These are phyloP conservation scores for Phialemoniopsis sp. DNA, from an alignment of 2,329 filamentous ascomycete genomes.

Conservation along the genomic window DNA sequence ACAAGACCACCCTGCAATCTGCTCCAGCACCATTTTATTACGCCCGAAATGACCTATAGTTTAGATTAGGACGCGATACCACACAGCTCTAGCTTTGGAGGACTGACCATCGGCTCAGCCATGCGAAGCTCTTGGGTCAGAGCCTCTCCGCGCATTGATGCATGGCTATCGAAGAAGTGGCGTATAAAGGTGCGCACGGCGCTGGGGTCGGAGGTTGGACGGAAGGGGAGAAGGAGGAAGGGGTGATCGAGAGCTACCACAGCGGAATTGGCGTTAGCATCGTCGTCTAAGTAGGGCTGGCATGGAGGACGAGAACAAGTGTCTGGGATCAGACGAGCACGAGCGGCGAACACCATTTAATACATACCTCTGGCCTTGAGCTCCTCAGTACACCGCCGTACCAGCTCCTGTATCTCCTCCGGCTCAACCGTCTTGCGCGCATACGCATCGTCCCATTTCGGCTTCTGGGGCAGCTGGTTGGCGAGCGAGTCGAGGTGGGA, in stretches of 20 bases:
- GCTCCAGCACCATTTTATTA: slow-evolving; percentile 98
- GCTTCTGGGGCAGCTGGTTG: slow-evolving; percentile 58
- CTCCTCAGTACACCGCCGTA: slow-evolving; percentile 81
- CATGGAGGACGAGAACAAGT: too few relatives aligned
- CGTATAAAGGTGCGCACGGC: slow-evolving; percentile 88
- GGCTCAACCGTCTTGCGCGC: slow-evolving; percentile 75
- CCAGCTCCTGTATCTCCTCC: slow-evolving; percentile 85
- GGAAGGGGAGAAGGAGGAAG: slow-evolving; percentile 90
- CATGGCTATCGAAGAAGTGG: slow-evolving; percentile 77
- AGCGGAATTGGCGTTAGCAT: background rate
- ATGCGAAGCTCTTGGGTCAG: slow-evolving; percentile 85
- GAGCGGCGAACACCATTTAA: too few relatives aligned
- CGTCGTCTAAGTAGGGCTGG: too few relatives aligned
- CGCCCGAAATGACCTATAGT: slow-evolving; percentile 78
- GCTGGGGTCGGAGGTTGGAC: slow-evolving; percentile 87
- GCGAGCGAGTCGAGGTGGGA: slow-evolving; percentile 43
- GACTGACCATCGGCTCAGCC: slow-evolving; percentile 83
- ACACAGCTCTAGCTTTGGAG: slow-evolving; percentile 8
- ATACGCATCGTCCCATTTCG: slow-evolving; percentile 86
- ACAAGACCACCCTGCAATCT: slow-evolving; percentile 87
- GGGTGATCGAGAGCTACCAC: slow-evolving; percentile 75
- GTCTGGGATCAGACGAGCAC: too few relatives aligned
- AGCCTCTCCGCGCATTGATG: slow-evolving; percentile 62
- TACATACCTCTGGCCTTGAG: slow-evolving; percentile 86
- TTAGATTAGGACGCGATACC: slow-evolving; percentile 15